phyloP scores from a whole-genome alignment of 768 basidiomycete genomes.

The Pleurotus platypus region DNA sequence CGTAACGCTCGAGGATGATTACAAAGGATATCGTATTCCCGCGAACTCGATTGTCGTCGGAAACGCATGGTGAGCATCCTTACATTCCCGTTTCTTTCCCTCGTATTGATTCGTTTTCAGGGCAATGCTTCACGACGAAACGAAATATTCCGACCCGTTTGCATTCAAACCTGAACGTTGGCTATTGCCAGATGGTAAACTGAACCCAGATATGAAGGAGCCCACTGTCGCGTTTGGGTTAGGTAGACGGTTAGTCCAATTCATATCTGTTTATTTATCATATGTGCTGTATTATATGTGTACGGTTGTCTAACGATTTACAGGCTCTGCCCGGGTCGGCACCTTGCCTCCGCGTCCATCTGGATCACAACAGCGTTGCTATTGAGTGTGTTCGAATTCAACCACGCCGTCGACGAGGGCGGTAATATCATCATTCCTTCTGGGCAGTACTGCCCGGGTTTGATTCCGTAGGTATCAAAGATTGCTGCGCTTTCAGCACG shows the following conservation, averaged over 20 bases:
- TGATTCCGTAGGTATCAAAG: constrained; percentile 2
- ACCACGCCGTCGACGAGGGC: constrained; percentile 24
- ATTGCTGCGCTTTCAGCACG: too few relatives aligned
- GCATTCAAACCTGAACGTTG: constrained; percentile 56
- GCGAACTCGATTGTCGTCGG: constrained; percentile 32
- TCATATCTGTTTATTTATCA: neutral
- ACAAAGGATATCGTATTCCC: constrained; percentile 41
- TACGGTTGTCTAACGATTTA: neutral
- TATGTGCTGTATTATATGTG: neutral
- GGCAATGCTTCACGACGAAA: constrained; percentile 47
- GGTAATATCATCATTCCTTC: constrained; percentile 25
- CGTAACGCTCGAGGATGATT: constrained; percentile 37
- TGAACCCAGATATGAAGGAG: constrained; percentile 7
- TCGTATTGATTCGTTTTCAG: constrained; percentile 16
- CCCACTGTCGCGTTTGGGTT: constrained; percentile 29
- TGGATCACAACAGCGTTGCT: constrained; percentile 28
- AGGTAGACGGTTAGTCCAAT: constrained; percentile 22
- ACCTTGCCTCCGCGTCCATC: constrained; percentile 24
- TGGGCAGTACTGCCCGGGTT: constrained; percentile 5
- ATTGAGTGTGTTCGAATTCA: constrained; percentile 23
- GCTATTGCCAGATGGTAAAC: constrained; percentile 24
- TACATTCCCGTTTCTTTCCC: neutral
- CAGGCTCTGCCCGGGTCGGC: constrained; percentile 33
- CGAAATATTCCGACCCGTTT: constrained; percentile 47
- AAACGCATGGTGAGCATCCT: constrained; percentile 27